Percentiles rank a stretch among this genome's conserved stretches.
Conservation (phyloP, 768 basidiomycete species). For the Thelephora aurantiotincta region DNA sequence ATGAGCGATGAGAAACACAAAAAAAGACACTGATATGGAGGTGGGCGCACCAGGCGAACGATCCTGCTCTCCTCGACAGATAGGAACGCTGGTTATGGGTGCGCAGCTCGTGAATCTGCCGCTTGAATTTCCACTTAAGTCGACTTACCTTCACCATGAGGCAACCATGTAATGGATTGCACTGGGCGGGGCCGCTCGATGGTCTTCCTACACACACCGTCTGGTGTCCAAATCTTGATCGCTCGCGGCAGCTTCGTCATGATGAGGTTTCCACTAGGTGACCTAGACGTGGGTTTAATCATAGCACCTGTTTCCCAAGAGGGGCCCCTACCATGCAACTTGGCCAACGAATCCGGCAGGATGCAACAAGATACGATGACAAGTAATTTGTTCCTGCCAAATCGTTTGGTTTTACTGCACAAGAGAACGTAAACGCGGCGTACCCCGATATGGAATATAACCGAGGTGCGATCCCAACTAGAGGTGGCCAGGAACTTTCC, state of each 20-base stretch:
- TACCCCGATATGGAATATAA: constrained; percentile 54
- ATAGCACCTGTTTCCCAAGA: neutral
- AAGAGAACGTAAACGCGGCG: constrained; percentile 7
- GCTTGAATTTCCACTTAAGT: too few species aligned
- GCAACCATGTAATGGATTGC: constrained; percentile 57
- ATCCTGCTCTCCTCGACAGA: constrained; percentile 56
- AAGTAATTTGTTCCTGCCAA: constrained; percentile 37
- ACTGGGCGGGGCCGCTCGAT: constrained; percentile 43
- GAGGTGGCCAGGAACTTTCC: constrained; percentile 64
- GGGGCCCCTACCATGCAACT: constrained; percentile 45
- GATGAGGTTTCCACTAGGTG: constrained; percentile 45
- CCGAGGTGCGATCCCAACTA: constrained; percentile 61
- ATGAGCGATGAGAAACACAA: neutral
- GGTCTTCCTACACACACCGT: constrained; percentile 53
- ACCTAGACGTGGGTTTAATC: constrained; percentile 25
- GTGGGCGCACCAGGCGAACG: constrained; percentile 39
- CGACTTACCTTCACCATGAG: constrained; percentile 44
- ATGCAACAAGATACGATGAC: constrained; percentile 52
- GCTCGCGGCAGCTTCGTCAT: constrained; percentile 51
- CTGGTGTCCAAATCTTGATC: constrained; percentile 65
- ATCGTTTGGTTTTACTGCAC: too few species aligned
- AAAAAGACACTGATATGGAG: neutral
- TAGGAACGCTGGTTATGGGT: constrained; percentile 37
- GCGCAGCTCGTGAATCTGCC: neutral
- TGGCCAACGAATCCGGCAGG: constrained; percentile 62